Conservation (phyloP, 495 filamentous ascomycete genomes). For the Trichoderma orchidacearum region DNA sequence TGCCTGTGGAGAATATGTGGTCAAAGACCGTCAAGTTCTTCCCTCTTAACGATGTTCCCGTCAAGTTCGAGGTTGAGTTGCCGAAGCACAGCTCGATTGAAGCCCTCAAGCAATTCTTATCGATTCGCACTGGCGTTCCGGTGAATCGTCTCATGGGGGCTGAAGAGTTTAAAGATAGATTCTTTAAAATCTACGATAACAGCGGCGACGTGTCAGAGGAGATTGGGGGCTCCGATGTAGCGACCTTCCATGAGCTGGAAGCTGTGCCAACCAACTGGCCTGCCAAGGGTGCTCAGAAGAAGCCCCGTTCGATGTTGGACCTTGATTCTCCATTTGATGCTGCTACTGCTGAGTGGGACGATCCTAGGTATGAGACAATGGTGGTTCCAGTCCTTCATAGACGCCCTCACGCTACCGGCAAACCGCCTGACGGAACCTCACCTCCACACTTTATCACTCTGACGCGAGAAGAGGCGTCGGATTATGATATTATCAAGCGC, state of each 20-base stretch:
- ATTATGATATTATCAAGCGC: slow-evolving; percentile 33
- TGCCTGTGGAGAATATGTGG: slow-evolving; percentile 75
- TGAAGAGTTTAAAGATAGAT: slow-evolving; percentile 67
- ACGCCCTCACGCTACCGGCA: slow-evolving; percentile 7
- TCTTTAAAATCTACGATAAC: slow-evolving; percentile 74
- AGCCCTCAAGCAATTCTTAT: slow-evolving; percentile 62
- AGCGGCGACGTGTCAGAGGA: slow-evolving; percentile 50
- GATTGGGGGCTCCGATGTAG: slow-evolving; percentile 47
- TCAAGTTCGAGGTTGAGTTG: slow-evolving; percentile 71
- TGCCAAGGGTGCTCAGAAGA: slow-evolving; percentile 31
- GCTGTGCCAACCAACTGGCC: slow-evolving; percentile 63
- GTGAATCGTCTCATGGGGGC: slow-evolving; percentile 51
- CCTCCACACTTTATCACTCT: slow-evolving; percentile 38
- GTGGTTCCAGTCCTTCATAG: slow-evolving; percentile 73
- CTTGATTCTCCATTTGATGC: slow-evolving; percentile 20
- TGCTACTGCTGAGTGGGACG: slow-evolving; percentile 31
- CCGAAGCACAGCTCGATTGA: slow-evolving; percentile 68
- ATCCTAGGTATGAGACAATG: slow-evolving; percentile 53
- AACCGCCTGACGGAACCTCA: slow-evolving; percentile 6
- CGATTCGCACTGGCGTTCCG: slow-evolving; percentile 46
- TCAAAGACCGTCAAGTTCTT: slow-evolving; percentile 58
- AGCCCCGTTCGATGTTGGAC: slow-evolving; percentile 29
- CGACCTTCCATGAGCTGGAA: slow-evolving; percentile 72
- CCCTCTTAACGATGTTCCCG: slow-evolving; percentile 47
- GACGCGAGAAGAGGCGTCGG: slow-evolving; percentile 33